These are phyloP conservation scores for Kurtzmaniella quercitrusa DNA, from an alignment of 1,139 yeast genomes.

Conservation along the genomic window DNA sequence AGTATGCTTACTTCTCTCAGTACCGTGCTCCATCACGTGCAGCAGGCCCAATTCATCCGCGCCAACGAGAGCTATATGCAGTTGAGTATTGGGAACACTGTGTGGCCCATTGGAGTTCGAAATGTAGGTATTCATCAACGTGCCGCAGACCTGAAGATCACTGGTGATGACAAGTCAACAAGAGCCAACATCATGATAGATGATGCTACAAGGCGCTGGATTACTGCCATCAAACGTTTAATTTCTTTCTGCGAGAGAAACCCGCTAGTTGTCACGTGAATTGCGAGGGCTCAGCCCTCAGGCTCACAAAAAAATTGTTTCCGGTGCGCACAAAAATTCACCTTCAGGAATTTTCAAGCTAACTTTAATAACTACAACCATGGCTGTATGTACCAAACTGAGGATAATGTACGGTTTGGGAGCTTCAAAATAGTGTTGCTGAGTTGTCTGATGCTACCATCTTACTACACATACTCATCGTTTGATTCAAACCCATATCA, in stretches of 20 bases:
- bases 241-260: slow-evolving; percentile 50
- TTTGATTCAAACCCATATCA: no score
- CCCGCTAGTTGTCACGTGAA: background rate
- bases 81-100: slow-evolving; percentile 80
- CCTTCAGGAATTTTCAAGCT: slow-evolving; percentile 4
- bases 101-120: slow-evolving; percentile 89
- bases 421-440: background rate
- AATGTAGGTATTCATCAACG: slow-evolving; percentile 79
- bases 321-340: slow-evolving; percentile 2
- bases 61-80: slow-evolving; percentile 74
- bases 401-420: background rate
- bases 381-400: slow-evolving; percentile 27
- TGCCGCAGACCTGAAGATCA: slow-evolving; percentile 43
- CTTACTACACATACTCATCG: background rate
- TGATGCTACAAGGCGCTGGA: slow-evolving; percentile 74
- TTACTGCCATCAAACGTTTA: slow-evolving; percentile 66
- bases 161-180: slow-evolving; percentile 37
- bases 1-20: slow-evolving; percentile 53
- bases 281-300: slow-evolving; percentile 4
- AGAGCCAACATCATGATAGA: slow-evolving; percentile 76
- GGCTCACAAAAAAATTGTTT: slow-evolving; percentile 1
- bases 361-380: slow-evolving; percentile 15
- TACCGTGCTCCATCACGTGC: slow-evolving; percentile 59
- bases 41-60: slow-evolving; percentile 44
- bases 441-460: background rate